phyloP scores from a whole-genome alignment of 2,329 filamentous ascomycete genomes.

The Exophiala spinifera region DNA sequence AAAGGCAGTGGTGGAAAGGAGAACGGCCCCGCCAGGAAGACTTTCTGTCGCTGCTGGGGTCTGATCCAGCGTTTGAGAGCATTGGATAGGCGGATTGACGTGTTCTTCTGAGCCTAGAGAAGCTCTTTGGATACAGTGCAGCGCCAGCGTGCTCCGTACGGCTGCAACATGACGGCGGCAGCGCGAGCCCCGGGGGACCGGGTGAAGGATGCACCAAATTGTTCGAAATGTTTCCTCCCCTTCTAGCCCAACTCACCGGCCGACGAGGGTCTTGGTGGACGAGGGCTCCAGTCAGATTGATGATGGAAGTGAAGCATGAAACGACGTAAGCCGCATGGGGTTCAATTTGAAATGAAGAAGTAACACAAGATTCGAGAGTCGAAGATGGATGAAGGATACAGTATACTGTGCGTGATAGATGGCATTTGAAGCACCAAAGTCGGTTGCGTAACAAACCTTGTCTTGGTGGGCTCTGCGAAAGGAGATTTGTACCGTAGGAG shows the following conservation, averaged over 20 bases:
- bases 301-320: not conserved
- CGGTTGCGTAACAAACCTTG: too few species aligned
- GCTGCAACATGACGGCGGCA: slow-evolving; percentile 13
- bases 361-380: not conserved
- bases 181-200: slow-evolving; percentile 17
- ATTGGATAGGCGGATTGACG: slow-evolving; percentile 4
- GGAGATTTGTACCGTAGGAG: too few species aligned
- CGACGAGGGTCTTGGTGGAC: not conserved
- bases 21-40: not conserved
- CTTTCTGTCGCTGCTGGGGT: not conserved
- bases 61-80: not conserved
- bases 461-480: too few species aligned
- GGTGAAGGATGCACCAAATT: slow-evolving; percentile 12
- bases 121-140: slow-evolving; percentile 5
- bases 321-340: not conserved
- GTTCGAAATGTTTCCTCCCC: slow-evolving; percentile 17
- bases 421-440: too few species aligned
- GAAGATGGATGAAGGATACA: not conserved
- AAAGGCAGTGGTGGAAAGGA: slow-evolving; percentile 10
- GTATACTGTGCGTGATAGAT: too few species aligned
- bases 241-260: not conserved
- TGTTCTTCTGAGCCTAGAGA: not conserved
- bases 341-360: not conserved
- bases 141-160: slow-evolving; percentile 10
- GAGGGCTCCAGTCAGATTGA: not conserved